A percentile compares a stretch with the other conserved stretches of the same genome.
These are phyloP conservation scores for Solanum hybrid DNA, from an alignment of 305 asterid genomes.

Conservation along the genomic window DNA sequence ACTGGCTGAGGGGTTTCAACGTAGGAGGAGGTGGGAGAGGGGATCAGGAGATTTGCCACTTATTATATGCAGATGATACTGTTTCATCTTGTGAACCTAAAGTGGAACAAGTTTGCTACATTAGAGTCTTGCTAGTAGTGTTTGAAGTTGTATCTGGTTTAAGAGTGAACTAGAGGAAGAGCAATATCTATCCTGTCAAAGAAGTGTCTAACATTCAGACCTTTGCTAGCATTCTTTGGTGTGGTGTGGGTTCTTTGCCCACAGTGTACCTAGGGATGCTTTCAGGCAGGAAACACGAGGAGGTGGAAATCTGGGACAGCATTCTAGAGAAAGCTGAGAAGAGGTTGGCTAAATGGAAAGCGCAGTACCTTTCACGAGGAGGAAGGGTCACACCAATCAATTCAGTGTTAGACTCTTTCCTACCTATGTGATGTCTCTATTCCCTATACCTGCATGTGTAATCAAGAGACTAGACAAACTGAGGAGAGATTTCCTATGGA, in stretches of 20 bases:
- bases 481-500: background rate
- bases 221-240: background rate
- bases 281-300: background rate
- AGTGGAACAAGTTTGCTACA: too few relatives aligned
- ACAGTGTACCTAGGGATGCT: background rate
- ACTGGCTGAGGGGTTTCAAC: background rate
- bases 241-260: background rate
- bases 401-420: background rate
- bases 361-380: background rate
- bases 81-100: too few relatives aligned
- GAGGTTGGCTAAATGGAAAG: background rate
- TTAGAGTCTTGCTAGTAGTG: too few relatives aligned
- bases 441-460: background rate
- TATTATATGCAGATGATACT: too few relatives aligned
- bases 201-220: background rate
- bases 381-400: background rate
- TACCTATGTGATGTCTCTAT: background rate
- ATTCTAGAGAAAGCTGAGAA: background rate
- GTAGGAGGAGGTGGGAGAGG: background rate
- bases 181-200: background rate
- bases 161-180: background rate
- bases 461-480: background rate
- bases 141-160: too few relatives aligned
- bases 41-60: background rate
- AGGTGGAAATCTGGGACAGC: background rate